Conservation (phyloP, 345 rosid species). For the Draba incana region DNA sequence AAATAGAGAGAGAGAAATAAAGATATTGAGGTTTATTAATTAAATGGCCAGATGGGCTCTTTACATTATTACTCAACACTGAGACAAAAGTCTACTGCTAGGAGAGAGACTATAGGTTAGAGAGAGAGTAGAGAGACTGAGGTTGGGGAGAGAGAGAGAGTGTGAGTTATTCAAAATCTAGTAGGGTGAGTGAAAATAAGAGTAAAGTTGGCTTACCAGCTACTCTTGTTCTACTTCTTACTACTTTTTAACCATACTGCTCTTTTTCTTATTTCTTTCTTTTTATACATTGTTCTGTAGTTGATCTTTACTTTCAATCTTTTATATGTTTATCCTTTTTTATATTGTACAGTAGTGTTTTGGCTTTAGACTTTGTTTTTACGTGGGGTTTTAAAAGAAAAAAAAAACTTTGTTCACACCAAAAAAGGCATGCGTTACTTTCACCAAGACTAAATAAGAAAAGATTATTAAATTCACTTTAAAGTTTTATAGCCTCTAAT, state of each 20-base stretch:
- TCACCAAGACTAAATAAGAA: background rate
- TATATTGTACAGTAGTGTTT: background rate
- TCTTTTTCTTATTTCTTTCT: conserved; percentile 1
- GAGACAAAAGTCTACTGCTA: conserved; percentile 37
- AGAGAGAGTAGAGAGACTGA: conserved; percentile 17
- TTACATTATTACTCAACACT: conserved; percentile 20
- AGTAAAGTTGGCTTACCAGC: conserved; percentile 8
- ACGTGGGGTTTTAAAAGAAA: background rate
- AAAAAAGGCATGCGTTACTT: conserved; percentile 19
- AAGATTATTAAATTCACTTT: background rate
- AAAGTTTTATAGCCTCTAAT: conserved; percentile 14
- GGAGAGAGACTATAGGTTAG: conserved; percentile 27
- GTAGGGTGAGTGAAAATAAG: conserved; percentile 26
- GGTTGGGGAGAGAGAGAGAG: background rate
- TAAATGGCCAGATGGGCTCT: conserved; percentile 24
- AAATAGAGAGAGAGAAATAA: conserved; percentile 3
- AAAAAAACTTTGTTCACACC: conserved; percentile 3
- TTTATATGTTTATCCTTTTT: background rate
- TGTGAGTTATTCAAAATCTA: conserved; percentile 6
- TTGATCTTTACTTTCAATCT: conserved; percentile 7
- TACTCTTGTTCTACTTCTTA: conserved; percentile 13
- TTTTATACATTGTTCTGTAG: background rate
- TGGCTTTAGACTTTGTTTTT: conserved; percentile 33
- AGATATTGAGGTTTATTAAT: background rate
- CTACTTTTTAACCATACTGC: conserved; percentile 20